Evolutionary conservation across 768 basidiomycete genomes (phyloP).

Genomic region (Tulasnella sp.): DNA sequence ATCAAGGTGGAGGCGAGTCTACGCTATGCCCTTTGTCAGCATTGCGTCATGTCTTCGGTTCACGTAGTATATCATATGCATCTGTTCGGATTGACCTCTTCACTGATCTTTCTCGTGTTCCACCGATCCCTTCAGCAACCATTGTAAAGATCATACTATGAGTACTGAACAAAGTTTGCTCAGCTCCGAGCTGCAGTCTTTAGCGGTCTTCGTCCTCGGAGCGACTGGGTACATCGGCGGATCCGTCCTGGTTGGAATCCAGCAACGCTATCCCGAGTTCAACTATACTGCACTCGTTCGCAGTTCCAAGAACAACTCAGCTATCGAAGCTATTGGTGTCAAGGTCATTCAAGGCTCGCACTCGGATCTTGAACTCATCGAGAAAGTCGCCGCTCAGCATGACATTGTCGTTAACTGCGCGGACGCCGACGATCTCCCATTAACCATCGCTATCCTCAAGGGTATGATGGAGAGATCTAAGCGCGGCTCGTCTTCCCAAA

Average conservation of each 20-base stretch:
- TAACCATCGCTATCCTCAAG: constrained; percentile 4
- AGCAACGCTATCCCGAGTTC: constrained; percentile 22
- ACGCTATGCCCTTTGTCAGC: not conserved
- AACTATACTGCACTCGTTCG: constrained; percentile 17
- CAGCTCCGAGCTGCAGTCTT: not conserved
- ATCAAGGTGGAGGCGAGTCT: not conserved
- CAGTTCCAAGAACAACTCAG: constrained; percentile 11
- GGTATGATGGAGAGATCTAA: not conserved
- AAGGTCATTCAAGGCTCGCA: constrained; percentile 11
- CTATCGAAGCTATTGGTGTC: constrained; percentile 15
- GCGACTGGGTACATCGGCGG: constrained; percentile 17
- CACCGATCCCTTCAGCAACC: not conserved
- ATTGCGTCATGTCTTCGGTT: not conserved
- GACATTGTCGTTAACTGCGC: constrained; percentile 13
- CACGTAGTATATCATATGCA: not conserved
- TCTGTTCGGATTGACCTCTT: too few species aligned
- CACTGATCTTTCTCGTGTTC: too few species aligned
- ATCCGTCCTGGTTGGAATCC: constrained; percentile 28
- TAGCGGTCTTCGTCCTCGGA: constrained; percentile 9
- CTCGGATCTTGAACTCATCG: constrained; percentile 8
- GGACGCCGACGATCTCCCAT: constrained; percentile 13
- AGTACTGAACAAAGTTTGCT: not conserved
- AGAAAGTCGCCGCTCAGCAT: constrained; percentile 7
- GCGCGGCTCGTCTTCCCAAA: not conserved
- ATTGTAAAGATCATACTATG: not conserved